phyloP scores from a whole-genome alignment of 106 monocot genomes.

The Apostasia shenzhenica region DNA sequence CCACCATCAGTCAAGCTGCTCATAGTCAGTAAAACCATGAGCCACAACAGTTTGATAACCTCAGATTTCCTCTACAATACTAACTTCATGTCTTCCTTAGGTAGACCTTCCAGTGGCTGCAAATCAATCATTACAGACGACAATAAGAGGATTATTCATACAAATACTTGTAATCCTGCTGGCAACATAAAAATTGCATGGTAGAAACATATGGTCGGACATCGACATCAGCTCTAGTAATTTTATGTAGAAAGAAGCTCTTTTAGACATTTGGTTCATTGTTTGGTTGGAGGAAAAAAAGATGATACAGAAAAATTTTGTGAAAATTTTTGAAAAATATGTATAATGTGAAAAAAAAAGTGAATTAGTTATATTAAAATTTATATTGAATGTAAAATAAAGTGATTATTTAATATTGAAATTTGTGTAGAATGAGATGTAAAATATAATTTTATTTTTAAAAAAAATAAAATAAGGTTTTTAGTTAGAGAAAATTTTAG shows the following conservation, averaged over 20 bases:
- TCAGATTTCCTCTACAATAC: conserved; percentile 65
- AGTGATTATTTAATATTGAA: too few relatives aligned
- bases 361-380: too few relatives aligned
- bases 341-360: too few relatives aligned
- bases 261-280: conserved; percentile 97
- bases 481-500: too few relatives aligned
- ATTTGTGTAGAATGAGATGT: too few relatives aligned
- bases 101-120: conserved; percentile 54
- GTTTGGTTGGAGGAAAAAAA: too few relatives aligned
- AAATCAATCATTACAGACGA: conserved; percentile 86
- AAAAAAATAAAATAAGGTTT: too few relatives aligned
- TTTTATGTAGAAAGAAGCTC: conserved; percentile 77
- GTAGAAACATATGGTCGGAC: conserved; percentile 89
- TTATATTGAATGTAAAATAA: too few relatives aligned
- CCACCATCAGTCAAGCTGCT: too few relatives aligned
- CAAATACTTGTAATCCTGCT: conserved; percentile 82
- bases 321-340: too few relatives aligned
- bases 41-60: conserved; percentile 40
- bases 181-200: conserved; percentile 72
- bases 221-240: conserved; percentile 82
- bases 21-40: conserved; percentile 56
- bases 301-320: too few relatives aligned
- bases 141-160: conserved; percentile 72
- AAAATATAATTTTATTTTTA: too few relatives aligned
- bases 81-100: conserved; percentile 74